Percentiles rank a stretch among this genome's conserved stretches.
Conservation (phyloP, 306 rosid species). For the Astragalus membranaceus region DNA sequence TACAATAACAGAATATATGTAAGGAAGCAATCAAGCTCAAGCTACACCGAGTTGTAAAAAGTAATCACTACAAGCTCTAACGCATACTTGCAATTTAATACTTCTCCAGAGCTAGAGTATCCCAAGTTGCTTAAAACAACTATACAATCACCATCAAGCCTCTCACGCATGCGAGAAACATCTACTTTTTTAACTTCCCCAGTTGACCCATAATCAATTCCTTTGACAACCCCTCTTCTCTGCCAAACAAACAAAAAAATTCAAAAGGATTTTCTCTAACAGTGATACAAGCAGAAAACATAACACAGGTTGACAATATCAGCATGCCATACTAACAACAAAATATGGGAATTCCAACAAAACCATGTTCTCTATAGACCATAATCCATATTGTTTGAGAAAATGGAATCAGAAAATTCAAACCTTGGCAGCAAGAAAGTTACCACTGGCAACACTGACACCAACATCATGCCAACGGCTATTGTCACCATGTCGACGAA, state of each 20-base stretch:
- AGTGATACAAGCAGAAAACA: conserved; percentile 8
- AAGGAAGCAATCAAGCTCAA: neutral
- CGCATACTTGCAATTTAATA: conserved; percentile 80
- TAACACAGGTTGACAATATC: neutral
- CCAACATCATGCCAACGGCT: conserved; percentile 79
- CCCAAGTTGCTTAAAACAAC: conserved; percentile 77
- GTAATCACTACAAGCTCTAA: neutral
- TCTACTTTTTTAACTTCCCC: conserved; percentile 82
- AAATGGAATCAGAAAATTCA: conserved; percentile 1
- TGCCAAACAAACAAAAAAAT: conserved; percentile 23
- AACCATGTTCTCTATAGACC: neutral
- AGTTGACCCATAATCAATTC: conserved; percentile 80
- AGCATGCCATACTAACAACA: conserved; percentile 1
- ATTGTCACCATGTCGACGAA: conserved; percentile 71
- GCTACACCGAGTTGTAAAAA: neutral
- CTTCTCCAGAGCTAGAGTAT: conserved; percentile 79
- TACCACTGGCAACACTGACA: conserved; percentile 74
- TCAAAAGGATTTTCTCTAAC: neutral
- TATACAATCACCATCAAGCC: conserved; percentile 73
- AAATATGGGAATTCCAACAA: neutral
- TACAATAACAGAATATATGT: neutral
- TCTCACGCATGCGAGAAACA: conserved; percentile 61
- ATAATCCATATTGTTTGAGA: neutral
- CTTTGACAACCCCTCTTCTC: conserved; percentile 73
- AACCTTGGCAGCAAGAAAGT: conserved; percentile 80